A percentile compares a stretch with the other conserved stretches of the same genome.
Conservation (phyloP, 1,284 basidiomycete genomes). For the Coniferiporia sulphurascens region DNA sequence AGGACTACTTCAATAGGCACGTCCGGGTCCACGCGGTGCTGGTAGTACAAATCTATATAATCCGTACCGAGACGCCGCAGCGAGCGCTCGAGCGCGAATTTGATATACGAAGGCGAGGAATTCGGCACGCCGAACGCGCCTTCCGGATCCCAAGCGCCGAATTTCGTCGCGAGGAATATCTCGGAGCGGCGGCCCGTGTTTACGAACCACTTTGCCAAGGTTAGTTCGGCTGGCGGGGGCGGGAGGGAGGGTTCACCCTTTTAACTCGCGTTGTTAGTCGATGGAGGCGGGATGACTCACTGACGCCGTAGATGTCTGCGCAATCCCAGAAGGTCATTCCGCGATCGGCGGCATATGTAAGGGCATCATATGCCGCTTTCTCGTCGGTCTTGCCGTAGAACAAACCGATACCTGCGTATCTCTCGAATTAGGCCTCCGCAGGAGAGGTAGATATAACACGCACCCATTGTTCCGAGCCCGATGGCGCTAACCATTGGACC, state of each 20-base stretch:
- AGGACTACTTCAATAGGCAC: slow-evolving; percentile 33
- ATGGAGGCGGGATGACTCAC: slow-evolving; percentile 1
- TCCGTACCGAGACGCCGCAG: slow-evolving; percentile 25
- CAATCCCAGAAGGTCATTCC: slow-evolving; percentile 20
- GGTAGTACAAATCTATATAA: slow-evolving; percentile 30
- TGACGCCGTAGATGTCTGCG: slow-evolving; percentile 15
- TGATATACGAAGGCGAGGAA: slow-evolving; percentile 24
- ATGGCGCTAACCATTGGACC: slow-evolving; percentile 15
- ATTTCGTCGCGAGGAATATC: slow-evolving; percentile 31
- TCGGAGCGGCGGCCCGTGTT: slow-evolving; percentile 22
- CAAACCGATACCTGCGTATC: slow-evolving; percentile 3
- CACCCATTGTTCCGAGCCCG: slow-evolving; percentile 18
- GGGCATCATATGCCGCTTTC: slow-evolving; percentile 11
- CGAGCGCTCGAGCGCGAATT: slow-evolving; percentile 23
- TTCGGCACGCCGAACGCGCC: not conserved
- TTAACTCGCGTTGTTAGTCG: not conserved
- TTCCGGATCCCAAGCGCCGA: slow-evolving; percentile 19
- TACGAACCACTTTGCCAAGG: slow-evolving; percentile 18
- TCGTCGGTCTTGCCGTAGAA: slow-evolving; percentile 18
- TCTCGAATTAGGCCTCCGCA: not conserved
- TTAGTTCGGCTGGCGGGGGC: slow-evolving; percentile 7
- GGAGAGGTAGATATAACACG: not conserved
- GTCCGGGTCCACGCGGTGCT: slow-evolving; percentile 27
- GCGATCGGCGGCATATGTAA: slow-evolving; percentile 16
- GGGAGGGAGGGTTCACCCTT: not conserved